Conservation (phyloP, 2,329 filamentous ascomycete species). For the Pyrenochaeta sp. region DNA sequence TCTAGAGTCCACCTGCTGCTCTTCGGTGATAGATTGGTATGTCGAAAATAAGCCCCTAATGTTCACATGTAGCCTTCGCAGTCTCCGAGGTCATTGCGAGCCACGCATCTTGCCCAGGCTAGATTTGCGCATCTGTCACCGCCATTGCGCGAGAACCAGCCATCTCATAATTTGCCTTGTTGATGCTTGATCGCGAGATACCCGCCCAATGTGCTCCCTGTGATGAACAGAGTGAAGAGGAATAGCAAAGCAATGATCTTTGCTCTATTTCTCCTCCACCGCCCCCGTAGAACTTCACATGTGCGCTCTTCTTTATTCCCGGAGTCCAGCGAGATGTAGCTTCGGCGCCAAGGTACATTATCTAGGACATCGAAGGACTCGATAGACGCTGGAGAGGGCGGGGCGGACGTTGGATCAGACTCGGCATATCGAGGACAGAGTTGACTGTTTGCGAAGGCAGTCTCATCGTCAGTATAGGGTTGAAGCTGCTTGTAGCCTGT, state of each 20-base stretch:
- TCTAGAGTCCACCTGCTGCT: too few relatives aligned
- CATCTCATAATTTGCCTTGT: constrained; percentile 12
- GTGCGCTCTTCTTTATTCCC: constrained; percentile 1
- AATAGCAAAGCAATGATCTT: constrained; percentile 26
- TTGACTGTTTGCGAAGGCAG: constrained; percentile 29
- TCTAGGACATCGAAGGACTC: constrained; percentile 46
- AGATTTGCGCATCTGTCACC: constrained; percentile 26
- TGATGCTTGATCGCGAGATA: constrained; percentile 26
- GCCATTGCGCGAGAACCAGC: constrained; percentile 21
- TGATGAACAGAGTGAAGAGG: constrained; percentile 27
- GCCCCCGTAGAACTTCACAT: constrained; percentile 11
- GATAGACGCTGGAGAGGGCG: constrained; percentile 43
- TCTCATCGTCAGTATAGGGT: constrained; percentile 37
- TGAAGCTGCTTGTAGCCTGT: constrained; percentile 34
- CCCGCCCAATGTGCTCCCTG: constrained; percentile 27
- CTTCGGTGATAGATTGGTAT: too few relatives aligned
- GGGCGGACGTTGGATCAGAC: constrained; percentile 37
- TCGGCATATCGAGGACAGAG: constrained; percentile 45
- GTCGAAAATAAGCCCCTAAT: neutral
- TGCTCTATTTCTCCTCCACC: constrained; percentile 29
- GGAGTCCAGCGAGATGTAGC: constrained; percentile 27
- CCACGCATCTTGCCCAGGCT: constrained; percentile 29
- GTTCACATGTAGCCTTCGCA: constrained; percentile 27
- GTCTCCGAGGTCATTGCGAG: constrained; percentile 26
- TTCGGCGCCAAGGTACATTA: constrained; percentile 40